Evolutionary conservation across 1,284 basidiomycete genomes (phyloP).

Genomic region (Stygiomarasmius scandens): DNA sequence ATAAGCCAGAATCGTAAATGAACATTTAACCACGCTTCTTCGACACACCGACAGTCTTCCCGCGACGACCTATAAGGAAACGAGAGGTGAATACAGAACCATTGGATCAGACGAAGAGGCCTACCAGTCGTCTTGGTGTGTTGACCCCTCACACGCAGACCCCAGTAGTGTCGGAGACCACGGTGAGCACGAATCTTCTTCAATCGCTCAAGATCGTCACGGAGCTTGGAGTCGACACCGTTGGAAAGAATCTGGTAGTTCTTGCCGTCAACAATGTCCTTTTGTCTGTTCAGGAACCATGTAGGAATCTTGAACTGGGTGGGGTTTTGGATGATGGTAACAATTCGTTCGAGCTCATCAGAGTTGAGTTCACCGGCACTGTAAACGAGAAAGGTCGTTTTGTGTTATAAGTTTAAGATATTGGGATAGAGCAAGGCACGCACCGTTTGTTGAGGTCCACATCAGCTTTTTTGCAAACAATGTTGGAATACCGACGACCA

Average conservation of each 20-base stretch:
- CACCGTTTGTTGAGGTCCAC: constrained; percentile 98
- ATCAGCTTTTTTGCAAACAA: constrained; percentile 99
- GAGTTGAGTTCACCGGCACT: constrained; percentile 95
- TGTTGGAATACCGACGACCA: constrained; percentile 96
- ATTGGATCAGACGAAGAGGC: too few relatives aligned
- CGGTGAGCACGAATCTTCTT: constrained; percentile 99
- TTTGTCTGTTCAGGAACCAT: constrained; percentile 99
- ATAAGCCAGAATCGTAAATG: constrained; percentile 3
- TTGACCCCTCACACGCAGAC: constrained; percentile 93
- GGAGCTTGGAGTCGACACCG: constrained; percentile 96
- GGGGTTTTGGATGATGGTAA: constrained; percentile 99
- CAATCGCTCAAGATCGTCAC: constrained; percentile 97
- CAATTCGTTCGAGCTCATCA: constrained; percentile 97
- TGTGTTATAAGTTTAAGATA: constrained; percentile 8
- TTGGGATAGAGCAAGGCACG: constrained; percentile 31
- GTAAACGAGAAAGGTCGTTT: constrained; percentile 4
- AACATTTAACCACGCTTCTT: constrained; percentile 81
- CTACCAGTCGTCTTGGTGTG: constrained; percentile 98
- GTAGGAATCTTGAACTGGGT: constrained; percentile 99
- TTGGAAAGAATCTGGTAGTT: constrained; percentile 96
- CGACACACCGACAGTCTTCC: constrained; percentile 92
- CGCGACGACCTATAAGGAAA: constrained; percentile 74
- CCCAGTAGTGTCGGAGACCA: constrained; percentile 98
- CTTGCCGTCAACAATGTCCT: constrained; percentile 98
- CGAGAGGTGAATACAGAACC: constrained; percentile 14